These are phyloP conservation scores for Fusarium fujikuroi DNA, from an alignment of 2,329 filamentous ascomycete species.

Conservation along the genomic window DNA sequence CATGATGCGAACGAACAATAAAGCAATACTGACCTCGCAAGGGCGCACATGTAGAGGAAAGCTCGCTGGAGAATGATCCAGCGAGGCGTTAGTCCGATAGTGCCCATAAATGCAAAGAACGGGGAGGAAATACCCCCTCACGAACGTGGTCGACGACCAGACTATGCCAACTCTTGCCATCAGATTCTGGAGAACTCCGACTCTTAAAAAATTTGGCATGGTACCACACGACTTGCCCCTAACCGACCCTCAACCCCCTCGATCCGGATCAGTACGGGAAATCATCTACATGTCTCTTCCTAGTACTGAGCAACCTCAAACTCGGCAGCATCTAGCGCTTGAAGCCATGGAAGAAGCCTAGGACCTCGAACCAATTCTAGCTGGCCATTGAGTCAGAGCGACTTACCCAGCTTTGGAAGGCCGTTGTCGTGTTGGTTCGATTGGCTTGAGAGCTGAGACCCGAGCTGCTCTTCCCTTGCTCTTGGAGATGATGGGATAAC, in stretches of 20 bases:
- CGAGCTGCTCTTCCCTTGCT: background rate
- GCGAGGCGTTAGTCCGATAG: background rate
- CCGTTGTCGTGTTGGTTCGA: background rate
- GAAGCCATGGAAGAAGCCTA: background rate
- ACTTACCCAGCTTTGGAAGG: background rate
- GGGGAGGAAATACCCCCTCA: background rate
- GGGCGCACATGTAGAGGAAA: no score
- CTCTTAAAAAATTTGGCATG: no score
- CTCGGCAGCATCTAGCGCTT: background rate
- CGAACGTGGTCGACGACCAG: rapidly evolving
- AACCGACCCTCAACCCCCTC: rapidly evolving
- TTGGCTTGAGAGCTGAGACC: background rate
- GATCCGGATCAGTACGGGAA: background rate
- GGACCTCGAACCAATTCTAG: background rate
- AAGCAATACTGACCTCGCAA: background rate
- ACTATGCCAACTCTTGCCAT: no score
- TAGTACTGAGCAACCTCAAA: background rate
- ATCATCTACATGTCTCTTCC: background rate
- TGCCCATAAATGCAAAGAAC: rapidly evolving
- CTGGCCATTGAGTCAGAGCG: background rate
- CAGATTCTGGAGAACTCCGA: background rate
- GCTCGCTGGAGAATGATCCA: rapidly evolving
- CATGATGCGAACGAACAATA: background rate
- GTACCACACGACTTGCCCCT: rapidly evolving
- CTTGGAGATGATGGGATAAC: no score